phyloP scores from a whole-genome alignment of 352 stramenopile genomes.

The Thalassiosira gravida region DNA sequence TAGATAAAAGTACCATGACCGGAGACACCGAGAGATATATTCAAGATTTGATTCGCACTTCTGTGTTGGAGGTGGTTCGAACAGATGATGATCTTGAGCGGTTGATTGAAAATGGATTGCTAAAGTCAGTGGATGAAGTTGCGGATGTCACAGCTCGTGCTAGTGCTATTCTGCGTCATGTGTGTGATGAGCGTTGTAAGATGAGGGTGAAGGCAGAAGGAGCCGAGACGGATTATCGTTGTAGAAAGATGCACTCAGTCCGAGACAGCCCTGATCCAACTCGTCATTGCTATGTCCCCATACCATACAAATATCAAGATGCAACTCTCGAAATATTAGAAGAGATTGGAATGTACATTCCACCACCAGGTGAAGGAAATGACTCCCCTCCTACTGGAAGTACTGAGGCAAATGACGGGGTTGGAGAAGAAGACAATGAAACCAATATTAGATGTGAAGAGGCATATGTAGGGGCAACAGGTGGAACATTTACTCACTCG shows the following conservation, averaged over 20 bases:
- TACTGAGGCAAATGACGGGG: background rate
- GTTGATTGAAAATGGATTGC: slow-evolving; percentile 26
- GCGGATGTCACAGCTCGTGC: background rate
- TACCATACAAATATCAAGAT: background rate
- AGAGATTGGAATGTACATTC: slow-evolving; percentile 28
- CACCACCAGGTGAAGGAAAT: slow-evolving; percentile 9
- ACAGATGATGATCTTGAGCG: slow-evolving; percentile 12
- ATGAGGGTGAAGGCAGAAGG: slow-evolving; percentile 2
- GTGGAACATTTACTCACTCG: background rate
- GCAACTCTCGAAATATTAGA: slow-evolving; percentile 25
- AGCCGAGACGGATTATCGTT: background rate
- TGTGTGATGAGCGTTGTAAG: slow-evolving; percentile 21
- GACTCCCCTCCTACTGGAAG: background rate
- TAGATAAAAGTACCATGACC: slow-evolving; percentile 19
- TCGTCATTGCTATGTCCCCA: slow-evolving; percentile 7
- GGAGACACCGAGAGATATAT: slow-evolving; percentile 5
- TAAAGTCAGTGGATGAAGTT: slow-evolving; percentile 6
- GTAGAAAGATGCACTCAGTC: slow-evolving; percentile 23
- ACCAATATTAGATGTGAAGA: slow-evolving; percentile 1
- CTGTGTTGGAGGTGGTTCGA: slow-evolving; percentile 13
- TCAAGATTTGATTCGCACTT: slow-evolving; percentile 21
- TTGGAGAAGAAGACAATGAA: slow-evolving; percentile 5
- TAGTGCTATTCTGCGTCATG: background rate
- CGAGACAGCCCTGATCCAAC: slow-evolving; percentile 20
- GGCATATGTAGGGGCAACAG: background rate